Base-by-base conservation (phyloP, 140 eudicot species). In the Flaveria floridana region DNA sequence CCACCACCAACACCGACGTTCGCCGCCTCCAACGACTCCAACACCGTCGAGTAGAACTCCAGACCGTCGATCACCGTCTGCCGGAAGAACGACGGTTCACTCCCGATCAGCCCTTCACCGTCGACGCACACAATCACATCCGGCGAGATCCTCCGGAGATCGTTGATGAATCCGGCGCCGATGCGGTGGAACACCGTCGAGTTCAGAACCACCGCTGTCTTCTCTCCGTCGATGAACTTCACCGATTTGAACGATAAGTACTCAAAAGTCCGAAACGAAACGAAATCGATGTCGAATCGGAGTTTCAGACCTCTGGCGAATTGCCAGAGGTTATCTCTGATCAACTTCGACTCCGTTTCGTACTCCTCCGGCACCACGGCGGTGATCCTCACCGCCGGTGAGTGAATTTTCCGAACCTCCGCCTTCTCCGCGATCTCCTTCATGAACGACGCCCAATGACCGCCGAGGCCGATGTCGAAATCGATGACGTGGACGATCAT, bases 361-460 rank as follows among this genome's bases (percentile, higher is more conserved):
- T 85, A 94, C 39, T 88, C 94, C 12, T 90, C 97, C 0, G 87
- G 85, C 0, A 90, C 97, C 8, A 94, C 72, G 0, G 99, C 99
- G 6, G 99, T 88, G 74, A 94, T 86, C 37, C 94, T 81, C 0
- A 92, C 82, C 14, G 85, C 72, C 16, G 92, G 89, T 4, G 92
- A 73, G 20, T 77, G 80, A 16, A 72, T 18, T 41, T 87, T 86
- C 8, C 83, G 78, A 6, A 71, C 68, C 23, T 86, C 95, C 5
- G 93, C 84, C 65, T 84, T 85, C 26, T 89, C 97, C 4, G 91
- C 96, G 26, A 94, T 77, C 82, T 85, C 97, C 51, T 83, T 84
- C 90, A 94, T 74, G 76, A 94, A 87, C 59, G 99, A 94, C 26
- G 99, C 99, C 95, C 91, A 94, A 76, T 87, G 96, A 16, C 89